Evolutionary conservation across 768 basidiomycete species (phyloP).

Genomic region (Polyporus arcularius): DNA sequence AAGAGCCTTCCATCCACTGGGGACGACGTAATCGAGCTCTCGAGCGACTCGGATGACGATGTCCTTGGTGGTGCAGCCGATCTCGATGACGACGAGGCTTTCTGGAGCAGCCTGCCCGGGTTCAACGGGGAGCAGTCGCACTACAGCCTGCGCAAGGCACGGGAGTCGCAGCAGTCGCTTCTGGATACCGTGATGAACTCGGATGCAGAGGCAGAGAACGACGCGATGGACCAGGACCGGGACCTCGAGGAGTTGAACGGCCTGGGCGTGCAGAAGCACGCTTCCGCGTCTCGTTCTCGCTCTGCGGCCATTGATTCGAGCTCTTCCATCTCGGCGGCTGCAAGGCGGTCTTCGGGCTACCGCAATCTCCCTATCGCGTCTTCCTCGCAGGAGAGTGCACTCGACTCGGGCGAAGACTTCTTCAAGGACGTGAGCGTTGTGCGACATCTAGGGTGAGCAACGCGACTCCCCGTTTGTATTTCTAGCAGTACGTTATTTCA

Average conservation of each 20-base stretch:
- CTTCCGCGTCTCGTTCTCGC: no score
- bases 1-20: background rate
- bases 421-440: background rate
- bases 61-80: background rate
- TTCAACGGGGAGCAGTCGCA: conserved; percentile 8
- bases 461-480: no score
- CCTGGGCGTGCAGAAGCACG: no score
- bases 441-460: background rate
- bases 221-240: background rate
- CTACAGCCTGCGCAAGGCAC: conserved; percentile 6
- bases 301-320: no score
- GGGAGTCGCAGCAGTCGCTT: background rate
- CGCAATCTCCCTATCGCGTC: background rate
- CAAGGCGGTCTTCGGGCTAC: background rate
- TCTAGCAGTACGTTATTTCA: background rate
- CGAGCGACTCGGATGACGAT: conserved; percentile 9
- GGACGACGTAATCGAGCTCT: conserved; percentile 6
- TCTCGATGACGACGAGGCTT: background rate
- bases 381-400: conserved; percentile 7
- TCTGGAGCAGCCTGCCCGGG: background rate
- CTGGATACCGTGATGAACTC: background rate
- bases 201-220: background rate
- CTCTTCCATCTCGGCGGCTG: background rate
- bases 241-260: no score
- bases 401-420: background rate